Percentiles rank a stretch among this genome's conserved stretches.
Conservation (phyloP, 2,329 filamentous ascomycete genomes). For the Podosphaera aphanis region DNA sequence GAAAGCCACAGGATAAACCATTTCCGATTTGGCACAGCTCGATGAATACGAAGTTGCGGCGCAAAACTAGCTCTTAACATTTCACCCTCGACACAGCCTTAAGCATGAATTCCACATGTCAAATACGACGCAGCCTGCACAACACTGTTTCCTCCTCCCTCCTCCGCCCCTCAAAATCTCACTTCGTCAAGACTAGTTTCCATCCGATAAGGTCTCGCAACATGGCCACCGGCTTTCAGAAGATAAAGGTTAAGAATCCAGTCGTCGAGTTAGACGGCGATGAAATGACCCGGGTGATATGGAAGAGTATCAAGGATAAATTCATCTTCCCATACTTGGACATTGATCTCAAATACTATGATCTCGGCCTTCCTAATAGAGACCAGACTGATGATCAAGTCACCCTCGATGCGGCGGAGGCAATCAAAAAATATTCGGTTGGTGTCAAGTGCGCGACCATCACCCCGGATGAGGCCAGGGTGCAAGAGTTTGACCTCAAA, state of each 20-base stretch:
- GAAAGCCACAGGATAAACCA: no score
- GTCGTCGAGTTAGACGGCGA: conserved; percentile 91
- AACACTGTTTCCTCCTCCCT: background rate
- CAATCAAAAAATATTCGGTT: conserved; percentile 96
- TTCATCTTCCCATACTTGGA: conserved; percentile 93
- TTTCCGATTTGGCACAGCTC: no score
- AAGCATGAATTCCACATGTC: background rate
- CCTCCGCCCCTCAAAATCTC: background rate
- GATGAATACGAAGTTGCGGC: no score
- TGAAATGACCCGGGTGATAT: conserved; percentile 97
- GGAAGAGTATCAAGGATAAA: conserved; percentile 98
- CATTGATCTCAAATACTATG: conserved; percentile 96
- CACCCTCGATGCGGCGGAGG: conserved; percentile 81
- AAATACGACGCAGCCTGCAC: background rate
- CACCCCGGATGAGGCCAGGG: conserved; percentile 87
- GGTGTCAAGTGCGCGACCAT: conserved; percentile 99
- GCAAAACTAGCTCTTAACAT: no score
- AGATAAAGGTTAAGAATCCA: conserved; percentile 99
- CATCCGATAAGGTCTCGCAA: conserved; percentile 19
- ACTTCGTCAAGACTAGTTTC: background rate
- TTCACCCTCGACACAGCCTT: background rate
- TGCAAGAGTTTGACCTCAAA: conserved; percentile 97
- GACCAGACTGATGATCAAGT: conserved; percentile 93
- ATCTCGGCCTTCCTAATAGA: conserved; percentile 78
- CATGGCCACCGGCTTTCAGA: conserved; percentile 35